A percentile compares a stretch with the other conserved stretches of the same genome.
Evolutionary conservation across 495 filamentous ascomycete species (phyloP).

Genomic region (Neurospora cerealis): DNA sequence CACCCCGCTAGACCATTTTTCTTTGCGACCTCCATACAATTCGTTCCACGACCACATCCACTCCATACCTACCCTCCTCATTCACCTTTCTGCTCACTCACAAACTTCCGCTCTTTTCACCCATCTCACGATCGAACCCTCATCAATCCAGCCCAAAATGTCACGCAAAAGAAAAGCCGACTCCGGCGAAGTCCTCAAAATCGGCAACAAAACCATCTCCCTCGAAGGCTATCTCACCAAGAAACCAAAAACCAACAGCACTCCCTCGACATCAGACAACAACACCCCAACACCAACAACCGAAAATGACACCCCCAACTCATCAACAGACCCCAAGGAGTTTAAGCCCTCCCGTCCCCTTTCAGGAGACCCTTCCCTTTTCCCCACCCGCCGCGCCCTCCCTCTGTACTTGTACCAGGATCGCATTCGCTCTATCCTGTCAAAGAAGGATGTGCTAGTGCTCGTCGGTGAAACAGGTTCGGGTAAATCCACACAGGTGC

Average conservation of each 20-base stretch:
- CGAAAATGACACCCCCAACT: not conserved
- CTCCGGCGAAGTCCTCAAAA: slow-evolving; percentile 16
- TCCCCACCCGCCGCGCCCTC: slow-evolving; percentile 45
- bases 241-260: slow-evolving; percentile 13
- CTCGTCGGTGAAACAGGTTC: slow-evolving; percentile 91
- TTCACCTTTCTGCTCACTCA: no score
- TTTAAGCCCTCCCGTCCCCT: not conserved
- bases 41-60: no score
- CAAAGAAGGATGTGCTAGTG: slow-evolving; percentile 65
- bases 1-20: no score
- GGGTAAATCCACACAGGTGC: slow-evolving; percentile 94
- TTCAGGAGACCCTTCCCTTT: slow-evolving; percentile 20
- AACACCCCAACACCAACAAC: slow-evolving; percentile 1
- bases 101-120: no score
- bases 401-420: slow-evolving; percentile 71
- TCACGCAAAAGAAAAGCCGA: not conserved
- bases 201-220: slow-evolving; percentile 30
- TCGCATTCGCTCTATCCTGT: slow-evolving; percentile 56
- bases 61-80: no score
- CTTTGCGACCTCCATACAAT: no score
- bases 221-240: slow-evolving; percentile 32
- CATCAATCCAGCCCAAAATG: no score
- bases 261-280: not conserved
- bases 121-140: no score
- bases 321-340: not conserved